Base-by-base conservation (phyloP, 495 filamentous ascomycete genomes). In the Aspergillus diversus region DNA sequence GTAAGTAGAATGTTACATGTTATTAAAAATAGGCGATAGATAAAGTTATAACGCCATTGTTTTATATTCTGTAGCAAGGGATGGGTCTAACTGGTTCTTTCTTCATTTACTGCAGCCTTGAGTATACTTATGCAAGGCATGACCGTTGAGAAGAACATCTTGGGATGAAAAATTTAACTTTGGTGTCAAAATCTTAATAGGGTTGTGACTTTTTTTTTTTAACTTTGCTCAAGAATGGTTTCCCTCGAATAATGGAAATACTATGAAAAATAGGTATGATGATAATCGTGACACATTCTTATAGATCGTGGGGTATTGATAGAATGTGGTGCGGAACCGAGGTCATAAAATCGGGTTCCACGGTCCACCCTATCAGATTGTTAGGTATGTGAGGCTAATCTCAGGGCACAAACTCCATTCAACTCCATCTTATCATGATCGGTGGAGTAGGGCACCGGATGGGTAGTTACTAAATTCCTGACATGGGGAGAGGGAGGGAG, bases 391-490 rank as follows among this genome's bases (percentile, higher is more conserved):
- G 47, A 50, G 16, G 47, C n/a, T 11, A 27, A 50, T 6, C 11
- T 50, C 47, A 8, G 27, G 16, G n/a, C 27, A 9, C 9, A 31
- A 17, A 4, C 7, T 50, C 17, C n/a, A 17, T 50, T 50, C 31
- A 17, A 50, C 47, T 50, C 16, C 47, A 50, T 50, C 47, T 50
- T 27, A 50, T 50, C 47, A 50, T 17, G 47, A 50, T 50, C n/a
- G 47, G 9, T 50, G 47, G 16, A 31, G 27, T 50, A 27, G 21
- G 21, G 2, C 21, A 1, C 21, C 21, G 21, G 1, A 27, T 2
- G 21, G 21, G 21, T 27, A 27, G 21, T 50, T 50, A 50, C 11
- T 50, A 17, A 17, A 50, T 31, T 17, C 27, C n/a, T 50, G 47
- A 50, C 11, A 50, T 17, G 16, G 5, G 9, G 16, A 5, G 16